Base-by-base conservation (phyloP, 805 yeast genomes). In the Kurtzmaniella fragi region DNA sequence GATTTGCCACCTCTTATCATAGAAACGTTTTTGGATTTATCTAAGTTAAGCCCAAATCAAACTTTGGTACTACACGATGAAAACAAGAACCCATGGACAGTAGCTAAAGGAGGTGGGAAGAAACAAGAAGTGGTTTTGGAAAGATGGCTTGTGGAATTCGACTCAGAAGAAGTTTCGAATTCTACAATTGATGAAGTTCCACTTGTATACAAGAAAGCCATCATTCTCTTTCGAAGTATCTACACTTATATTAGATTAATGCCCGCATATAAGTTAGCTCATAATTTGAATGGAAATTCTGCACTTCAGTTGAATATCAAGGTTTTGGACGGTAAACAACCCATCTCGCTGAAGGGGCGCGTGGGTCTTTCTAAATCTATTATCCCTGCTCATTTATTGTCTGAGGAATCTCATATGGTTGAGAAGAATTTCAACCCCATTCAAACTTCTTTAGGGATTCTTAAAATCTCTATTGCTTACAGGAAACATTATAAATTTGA, bases 91-190 rank as follows among this genome's bases (percentile, higher is more conserved):
- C 52, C 71, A 11, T 80, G 83, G 75, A 64, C 74, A 8, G 80
- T 80, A 10, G 67, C 82, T 8, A 77, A 71, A 42, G 56, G 62
- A 10, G 83, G 82, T 11, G 68, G 74, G 2, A 78, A 75, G 51
- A 84, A 84, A 51, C 71, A 78, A 13, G 98, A 91, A 59, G 77
- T 93, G n/a, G 96, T 93, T 2, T 63, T 93, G 41, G 99, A 93
- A 54, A 73, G 99, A 42, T 93, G 99, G 99, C 69, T 88, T 17
- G 64, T 93, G 27, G 96, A 90, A 57, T 75, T 90, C 43, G 90
- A 84, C 51, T 61, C 75, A 13, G 64, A 62, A 31, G 58, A 56
- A 17, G 66, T 54, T 55, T 64, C 53, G 6, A 62, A 59, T 12
- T 46, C 59, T 16, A 56, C 60, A 5, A 43, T 61, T 3, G 70